phyloP scores from a whole-genome alignment of 345 rosid species.

The Lepidium africanum region DNA sequence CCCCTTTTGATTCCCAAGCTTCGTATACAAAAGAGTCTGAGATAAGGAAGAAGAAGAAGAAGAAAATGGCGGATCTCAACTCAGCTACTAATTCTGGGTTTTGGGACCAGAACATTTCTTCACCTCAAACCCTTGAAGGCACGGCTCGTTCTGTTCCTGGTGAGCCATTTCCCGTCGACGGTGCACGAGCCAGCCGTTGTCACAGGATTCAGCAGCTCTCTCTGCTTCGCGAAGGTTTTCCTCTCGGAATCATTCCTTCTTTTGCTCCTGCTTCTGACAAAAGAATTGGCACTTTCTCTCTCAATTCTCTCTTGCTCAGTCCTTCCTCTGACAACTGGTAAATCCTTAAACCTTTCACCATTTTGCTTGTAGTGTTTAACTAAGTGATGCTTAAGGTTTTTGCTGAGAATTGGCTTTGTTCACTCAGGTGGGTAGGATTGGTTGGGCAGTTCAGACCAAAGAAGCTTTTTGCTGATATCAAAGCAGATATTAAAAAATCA shows the following conservation, averaged over 20 bases:
- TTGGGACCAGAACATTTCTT: conserved; percentile 68
- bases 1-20: not conserved
- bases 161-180: conserved; percentile 61
- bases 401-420: not conserved
- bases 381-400: not conserved
- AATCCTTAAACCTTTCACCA: not conserved
- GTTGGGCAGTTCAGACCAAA: conserved; percentile 74
- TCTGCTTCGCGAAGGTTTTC: conserved; percentile 57
- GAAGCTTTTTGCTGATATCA: conserved; percentile 59
- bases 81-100: conserved; percentile 76
- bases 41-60: conserved; percentile 26
- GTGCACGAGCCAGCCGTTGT: conserved; percentile 53
- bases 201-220: conserved; percentile 89
- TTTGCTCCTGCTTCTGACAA: conserved; percentile 40
- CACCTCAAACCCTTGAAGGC: conserved; percentile 59
- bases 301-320: conserved; percentile 55
- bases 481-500: conserved; percentile 39
- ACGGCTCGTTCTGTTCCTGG: conserved; percentile 71
- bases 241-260: conserved; percentile 75
- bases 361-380: not conserved
- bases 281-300: conserved; percentile 59
- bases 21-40: not conserved
- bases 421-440: conserved; percentile 62
- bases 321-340: conserved; percentile 57
- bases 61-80: conserved; percentile 59